A percentile compares a stretch with the other conserved stretches of the same genome.
phyloP scores from a whole-genome alignment of 306 rosid species.

The Medicago arabica region DNA sequence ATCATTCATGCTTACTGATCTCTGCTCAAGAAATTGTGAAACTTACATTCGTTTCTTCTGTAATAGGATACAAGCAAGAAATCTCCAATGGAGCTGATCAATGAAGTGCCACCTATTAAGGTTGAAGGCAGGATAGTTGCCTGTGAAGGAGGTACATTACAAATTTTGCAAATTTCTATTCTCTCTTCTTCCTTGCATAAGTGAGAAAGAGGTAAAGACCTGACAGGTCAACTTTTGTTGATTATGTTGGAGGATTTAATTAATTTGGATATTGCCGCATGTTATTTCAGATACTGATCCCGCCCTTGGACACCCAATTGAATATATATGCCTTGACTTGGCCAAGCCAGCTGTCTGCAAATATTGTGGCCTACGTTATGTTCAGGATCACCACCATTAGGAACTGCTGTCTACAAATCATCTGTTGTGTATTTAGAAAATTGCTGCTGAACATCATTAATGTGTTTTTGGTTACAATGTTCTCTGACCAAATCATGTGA shows the following conservation, averaged over 20 bases:
- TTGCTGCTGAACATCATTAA: slow-evolving; percentile 40
- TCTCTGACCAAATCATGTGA: slow-evolving; percentile 40
- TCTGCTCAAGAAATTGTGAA: slow-evolving; percentile 16
- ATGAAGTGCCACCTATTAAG: slow-evolving; percentile 95
- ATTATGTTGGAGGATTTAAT: slow-evolving; percentile 17
- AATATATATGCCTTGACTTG: slow-evolving; percentile 85
- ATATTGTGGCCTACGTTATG: slow-evolving; percentile 84
- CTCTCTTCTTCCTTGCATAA: slow-evolving; percentile 6
- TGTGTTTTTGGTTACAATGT: slow-evolving; percentile 34
- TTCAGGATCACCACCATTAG: slow-evolving; percentile 88
- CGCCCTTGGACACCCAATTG: slow-evolving; percentile 95
- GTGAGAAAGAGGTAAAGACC: not conserved
- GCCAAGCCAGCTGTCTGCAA: slow-evolving; percentile 86
- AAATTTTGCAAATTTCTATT: slow-evolving; percentile 4
- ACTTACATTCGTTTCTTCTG: slow-evolving; percentile 39
- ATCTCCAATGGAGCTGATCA: slow-evolving; percentile 98
- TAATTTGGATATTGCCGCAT: slow-evolving; percentile 38
- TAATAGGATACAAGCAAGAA: slow-evolving; percentile 85
- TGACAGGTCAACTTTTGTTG: slow-evolving; percentile 2
- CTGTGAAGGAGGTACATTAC: slow-evolving; percentile 84
- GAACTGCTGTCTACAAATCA: slow-evolving; percentile 31
- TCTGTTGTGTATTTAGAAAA: slow-evolving; percentile 34
- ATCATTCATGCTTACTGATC: slow-evolving; percentile 25
- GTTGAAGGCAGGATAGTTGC: slow-evolving; percentile 94
- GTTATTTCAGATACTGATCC: slow-evolving; percentile 70